A percentile compares a stretch with the other conserved stretches of the same genome.
These are phyloP conservation scores for Gossypioides kirkii DNA, from an alignment of 345 rosid genomes.

Conservation along the genomic window DNA sequence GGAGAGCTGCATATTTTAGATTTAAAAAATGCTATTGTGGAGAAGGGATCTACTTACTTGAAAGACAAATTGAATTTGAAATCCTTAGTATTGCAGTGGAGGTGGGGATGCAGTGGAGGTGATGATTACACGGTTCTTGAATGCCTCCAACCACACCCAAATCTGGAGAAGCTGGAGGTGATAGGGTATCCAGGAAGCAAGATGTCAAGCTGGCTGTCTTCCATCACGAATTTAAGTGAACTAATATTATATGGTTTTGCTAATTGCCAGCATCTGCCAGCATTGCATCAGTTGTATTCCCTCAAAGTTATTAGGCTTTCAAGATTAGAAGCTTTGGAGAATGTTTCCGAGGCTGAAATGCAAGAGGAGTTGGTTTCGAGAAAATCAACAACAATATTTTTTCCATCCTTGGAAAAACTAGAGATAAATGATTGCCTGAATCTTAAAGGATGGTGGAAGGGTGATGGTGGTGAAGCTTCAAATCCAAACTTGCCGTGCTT, in stretches of 20 bases:
- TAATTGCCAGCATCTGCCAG: not conserved
- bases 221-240: not conserved
- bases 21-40: not conserved
- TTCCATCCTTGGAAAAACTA: not conserved
- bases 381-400: not conserved
- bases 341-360: not conserved
- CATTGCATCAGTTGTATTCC: not conserved
- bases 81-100: not conserved
- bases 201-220: not conserved
- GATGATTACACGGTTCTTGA: not conserved
- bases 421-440: not conserved
- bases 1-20: not conserved
- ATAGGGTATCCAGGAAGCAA: not conserved
- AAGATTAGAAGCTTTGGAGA: not conserved
- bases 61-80: not conserved
- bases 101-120: rapidly evolving
- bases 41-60: not conserved
- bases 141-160: not conserved
- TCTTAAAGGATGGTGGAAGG: not conserved
- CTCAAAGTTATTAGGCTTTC: not conserved
- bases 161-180: not conserved
- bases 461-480: not conserved
- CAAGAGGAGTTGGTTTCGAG: not conserved
- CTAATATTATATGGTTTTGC: rapidly evolving
- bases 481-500: not conserved